phyloP scores from a whole-genome alignment of 1,284 basidiomycete species.

The Mycena citricolor region DNA sequence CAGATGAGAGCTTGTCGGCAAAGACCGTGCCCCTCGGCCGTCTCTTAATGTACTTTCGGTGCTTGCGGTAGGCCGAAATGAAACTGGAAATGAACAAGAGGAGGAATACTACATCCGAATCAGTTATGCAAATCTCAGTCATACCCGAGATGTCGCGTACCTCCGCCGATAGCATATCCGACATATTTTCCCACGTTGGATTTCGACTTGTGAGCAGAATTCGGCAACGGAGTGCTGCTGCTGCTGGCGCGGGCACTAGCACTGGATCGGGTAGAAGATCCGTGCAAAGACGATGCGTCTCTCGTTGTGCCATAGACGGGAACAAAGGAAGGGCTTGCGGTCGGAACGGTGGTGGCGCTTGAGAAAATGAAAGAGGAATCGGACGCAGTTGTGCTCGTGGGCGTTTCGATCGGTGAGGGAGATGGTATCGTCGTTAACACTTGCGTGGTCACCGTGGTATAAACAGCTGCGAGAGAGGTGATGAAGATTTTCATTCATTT shows the following conservation, averaged over 20 bases:
- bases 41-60: slow-evolving; percentile 23
- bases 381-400: slow-evolving; percentile 3
- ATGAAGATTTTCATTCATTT: slow-evolving; percentile 6
- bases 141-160: slow-evolving; percentile 11
- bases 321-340: no score
- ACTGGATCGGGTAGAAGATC: slow-evolving; percentile 7
- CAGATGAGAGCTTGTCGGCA: slow-evolving; percentile 11
- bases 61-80: slow-evolving; percentile 24
- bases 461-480: slow-evolving; percentile 15
- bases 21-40: slow-evolving; percentile 26
- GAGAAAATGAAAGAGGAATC: slow-evolving; percentile 1
- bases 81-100: slow-evolving; percentile 22
- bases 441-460: slow-evolving; percentile 18
- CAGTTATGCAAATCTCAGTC: slow-evolving; percentile 1
- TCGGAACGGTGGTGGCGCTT: no score
- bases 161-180: slow-evolving; percentile 21
- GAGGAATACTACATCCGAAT: slow-evolving; percentile 23
- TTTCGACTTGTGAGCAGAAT: slow-evolving; percentile 17
- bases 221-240: slow-evolving; percentile 5
- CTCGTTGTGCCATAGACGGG: no score
- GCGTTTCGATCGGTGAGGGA: neutral
- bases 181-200: slow-evolving; percentile 18
- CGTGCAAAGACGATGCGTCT: no score
- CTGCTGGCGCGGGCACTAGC: no score
- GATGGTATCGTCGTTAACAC: slow-evolving; percentile 13